Percentiles rank a stretch among this genome's conserved stretches.
Evolutionary conservation across 768 basidiomycete species (phyloP).

Genomic region (Rubroboletus satanas): DNA sequence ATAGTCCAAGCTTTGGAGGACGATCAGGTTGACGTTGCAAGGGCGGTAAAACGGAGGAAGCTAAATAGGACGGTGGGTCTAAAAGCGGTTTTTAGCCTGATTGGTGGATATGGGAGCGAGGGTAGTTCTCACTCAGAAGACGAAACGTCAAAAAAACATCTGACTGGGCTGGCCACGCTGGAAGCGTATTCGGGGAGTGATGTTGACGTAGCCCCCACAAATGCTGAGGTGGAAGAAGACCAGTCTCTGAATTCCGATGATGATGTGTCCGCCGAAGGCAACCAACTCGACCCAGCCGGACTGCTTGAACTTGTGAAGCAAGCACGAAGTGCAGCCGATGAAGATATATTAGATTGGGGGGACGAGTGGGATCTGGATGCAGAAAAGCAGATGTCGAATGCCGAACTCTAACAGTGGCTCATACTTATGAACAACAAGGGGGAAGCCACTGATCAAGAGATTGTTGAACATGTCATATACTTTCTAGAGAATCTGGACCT

Average conservation of each 20-base stretch:
- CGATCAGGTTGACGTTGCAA: constrained; percentile 28
- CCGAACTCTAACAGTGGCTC: neutral
- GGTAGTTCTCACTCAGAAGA: constrained; percentile 35
- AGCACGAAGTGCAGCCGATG: constrained; percentile 22
- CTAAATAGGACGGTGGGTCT: constrained; percentile 49
- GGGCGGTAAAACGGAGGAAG: constrained; percentile 52
- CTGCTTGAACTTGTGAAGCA: constrained; percentile 25
- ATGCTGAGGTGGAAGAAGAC: constrained; percentile 15
- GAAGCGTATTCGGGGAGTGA: constrained; percentile 26
- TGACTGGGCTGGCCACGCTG: constrained; percentile 18
- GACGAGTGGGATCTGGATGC: constrained; percentile 26
- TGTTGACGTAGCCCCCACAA: neutral
- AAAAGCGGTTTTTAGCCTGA: constrained; percentile 51
- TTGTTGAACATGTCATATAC: neutral
- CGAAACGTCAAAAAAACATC: neutral
- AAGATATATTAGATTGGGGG: constrained; percentile 31
- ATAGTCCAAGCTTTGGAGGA: constrained; percentile 11
- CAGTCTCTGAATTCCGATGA: constrained; percentile 9
- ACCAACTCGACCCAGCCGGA: constrained; percentile 14
- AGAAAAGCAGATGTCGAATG: constrained; percentile 2
- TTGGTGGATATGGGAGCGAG: constrained; percentile 60
- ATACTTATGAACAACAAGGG: neutral
- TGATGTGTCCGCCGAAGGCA: constrained; percentile 10
- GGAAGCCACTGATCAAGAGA: neutral
- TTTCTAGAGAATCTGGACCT: neutral